phyloP scores from a whole-genome alignment of 2,329 filamentous ascomycete species.

The Orbilia quercus region DNA sequence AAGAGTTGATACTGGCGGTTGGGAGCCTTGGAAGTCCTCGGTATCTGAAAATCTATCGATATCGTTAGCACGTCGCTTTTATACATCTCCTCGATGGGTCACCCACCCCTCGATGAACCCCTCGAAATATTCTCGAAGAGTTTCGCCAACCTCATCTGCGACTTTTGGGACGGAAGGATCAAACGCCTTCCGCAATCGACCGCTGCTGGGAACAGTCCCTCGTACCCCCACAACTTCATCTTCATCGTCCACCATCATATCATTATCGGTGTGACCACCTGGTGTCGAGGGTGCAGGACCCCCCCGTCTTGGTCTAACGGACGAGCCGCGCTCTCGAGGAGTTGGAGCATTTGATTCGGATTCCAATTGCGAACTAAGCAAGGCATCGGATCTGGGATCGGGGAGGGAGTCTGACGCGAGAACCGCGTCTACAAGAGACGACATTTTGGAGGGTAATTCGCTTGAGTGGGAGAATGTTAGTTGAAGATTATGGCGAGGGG shows the following conservation, averaged over 20 bases:
- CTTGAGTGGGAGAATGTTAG: constrained; percentile 25
- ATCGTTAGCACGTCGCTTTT: constrained; percentile 9
- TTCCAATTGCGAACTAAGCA: constrained; percentile 62
- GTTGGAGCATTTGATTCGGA: constrained; percentile 60
- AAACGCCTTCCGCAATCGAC: constrained; percentile 62
- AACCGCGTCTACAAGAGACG: constrained; percentile 67
- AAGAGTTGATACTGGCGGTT: constrained; percentile 62
- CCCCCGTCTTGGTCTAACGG: constrained; percentile 60
- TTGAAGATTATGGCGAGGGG: background rate
- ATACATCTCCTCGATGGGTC: background rate
- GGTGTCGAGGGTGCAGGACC: constrained; percentile 61
- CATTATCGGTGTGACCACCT: constrained; percentile 67
- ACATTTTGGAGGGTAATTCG: constrained; percentile 63
- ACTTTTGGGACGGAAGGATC: constrained; percentile 74
- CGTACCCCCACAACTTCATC: constrained; percentile 68
- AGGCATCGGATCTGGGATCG: constrained; percentile 60
- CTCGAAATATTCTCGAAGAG: constrained; percentile 80
- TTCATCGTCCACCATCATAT: constrained; percentile 67
- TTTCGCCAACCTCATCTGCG: constrained; percentile 79
- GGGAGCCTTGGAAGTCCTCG: constrained; percentile 68
- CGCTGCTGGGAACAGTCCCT: constrained; percentile 61
- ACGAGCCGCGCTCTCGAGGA: constrained; percentile 61
- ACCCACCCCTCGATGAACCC: constrained; percentile 80
- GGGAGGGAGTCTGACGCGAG: constrained; percentile 64
- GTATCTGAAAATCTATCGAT: constrained; percentile 74